Percentiles rank a stretch among this genome's conserved stretches.
phyloP scores from a whole-genome alignment of 1,284 basidiomycete genomes.

The Salmacisia buchloeana region DNA sequence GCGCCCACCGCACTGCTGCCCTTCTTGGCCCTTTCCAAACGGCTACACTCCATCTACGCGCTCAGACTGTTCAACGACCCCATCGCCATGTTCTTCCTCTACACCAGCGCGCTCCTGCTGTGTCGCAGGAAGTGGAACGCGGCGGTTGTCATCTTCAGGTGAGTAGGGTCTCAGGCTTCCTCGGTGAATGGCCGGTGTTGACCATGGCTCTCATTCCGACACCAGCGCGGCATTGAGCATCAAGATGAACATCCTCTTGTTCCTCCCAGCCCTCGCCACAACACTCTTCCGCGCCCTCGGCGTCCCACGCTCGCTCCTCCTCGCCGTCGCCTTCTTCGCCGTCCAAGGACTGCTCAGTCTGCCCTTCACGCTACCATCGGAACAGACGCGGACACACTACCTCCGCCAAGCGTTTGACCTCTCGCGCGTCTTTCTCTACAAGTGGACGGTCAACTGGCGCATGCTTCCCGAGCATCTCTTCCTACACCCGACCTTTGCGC shows the following conservation, averaged over 20 bases:
- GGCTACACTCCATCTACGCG: slow-evolving; percentile 87
- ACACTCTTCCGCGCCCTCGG: slow-evolving; percentile 61
- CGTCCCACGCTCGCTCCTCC: slow-evolving; percentile 12
- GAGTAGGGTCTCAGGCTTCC: slow-evolving; percentile 34
- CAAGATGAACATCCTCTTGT: slow-evolving; percentile 95
- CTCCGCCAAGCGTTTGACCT: slow-evolving; percentile 76
- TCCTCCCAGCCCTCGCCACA: slow-evolving; percentile 70
- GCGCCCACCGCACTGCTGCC: slow-evolving; percentile 56
- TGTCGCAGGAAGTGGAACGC: slow-evolving; percentile 61
- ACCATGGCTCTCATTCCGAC: not conserved
- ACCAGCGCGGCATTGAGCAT: slow-evolving; percentile 77
- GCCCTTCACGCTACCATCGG: slow-evolving; percentile 61
- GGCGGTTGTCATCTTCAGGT: slow-evolving; percentile 71
- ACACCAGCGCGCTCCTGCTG: slow-evolving; percentile 54
- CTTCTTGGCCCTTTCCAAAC: slow-evolving; percentile 77
- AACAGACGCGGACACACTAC: slow-evolving; percentile 56
- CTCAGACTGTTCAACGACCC: slow-evolving; percentile 94
- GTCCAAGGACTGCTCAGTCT: slow-evolving; percentile 63
- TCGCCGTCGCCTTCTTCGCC: slow-evolving; percentile 7
- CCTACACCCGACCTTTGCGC: slow-evolving; percentile 63
- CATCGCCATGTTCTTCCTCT: slow-evolving; percentile 65
- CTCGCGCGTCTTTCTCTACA: slow-evolving; percentile 79
- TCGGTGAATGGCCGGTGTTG: not conserved
- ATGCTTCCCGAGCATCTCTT: slow-evolving; percentile 73
- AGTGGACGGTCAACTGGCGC: slow-evolving; percentile 98